A percentile compares a stretch with the other conserved stretches of the same genome.
These are phyloP conservation scores for Knoxdaviesia proteae DNA, from an alignment of 2,329 filamentous ascomycete species.

Conservation along the genomic window DNA sequence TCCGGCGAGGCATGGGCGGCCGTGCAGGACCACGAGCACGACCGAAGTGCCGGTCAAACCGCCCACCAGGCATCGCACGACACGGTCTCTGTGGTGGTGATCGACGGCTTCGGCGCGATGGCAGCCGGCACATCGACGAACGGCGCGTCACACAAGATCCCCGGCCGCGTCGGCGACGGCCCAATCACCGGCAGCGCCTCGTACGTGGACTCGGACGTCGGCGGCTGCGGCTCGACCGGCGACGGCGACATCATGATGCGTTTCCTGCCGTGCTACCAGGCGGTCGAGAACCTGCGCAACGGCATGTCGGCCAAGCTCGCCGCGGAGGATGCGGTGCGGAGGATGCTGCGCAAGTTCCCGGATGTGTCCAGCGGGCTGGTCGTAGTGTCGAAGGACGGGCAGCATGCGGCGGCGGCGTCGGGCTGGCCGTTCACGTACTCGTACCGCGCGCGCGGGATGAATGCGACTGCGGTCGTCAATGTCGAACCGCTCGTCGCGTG, in stretches of 20 bases:
- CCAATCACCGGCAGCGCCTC: slow-evolving; percentile 32
- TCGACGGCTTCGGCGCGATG: slow-evolving; percentile 22
- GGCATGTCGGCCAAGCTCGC: slow-evolving; percentile 26
- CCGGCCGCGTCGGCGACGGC: slow-evolving; percentile 32
- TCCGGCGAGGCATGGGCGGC: background rate
- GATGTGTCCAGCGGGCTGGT: slow-evolving; percentile 25
- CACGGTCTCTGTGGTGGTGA: slow-evolving; percentile 30
- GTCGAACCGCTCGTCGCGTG: slow-evolving; percentile 10
- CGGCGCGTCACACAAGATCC: slow-evolving; percentile 30
- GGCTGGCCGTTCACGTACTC: slow-evolving; percentile 35
- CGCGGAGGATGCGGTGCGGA: slow-evolving; percentile 25
- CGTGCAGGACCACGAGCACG: background rate
- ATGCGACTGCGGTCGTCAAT: slow-evolving; percentile 20
- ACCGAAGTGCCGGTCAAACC: slow-evolving; percentile 3
- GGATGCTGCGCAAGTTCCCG: slow-evolving; percentile 27
- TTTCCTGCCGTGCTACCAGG: slow-evolving; percentile 35
- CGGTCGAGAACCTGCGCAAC: slow-evolving; percentile 27
- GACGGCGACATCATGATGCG: slow-evolving; percentile 37
- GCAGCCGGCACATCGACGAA: slow-evolving; percentile 35
- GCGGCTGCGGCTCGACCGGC: slow-evolving; percentile 33
- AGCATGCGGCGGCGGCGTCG: slow-evolving; percentile 27
- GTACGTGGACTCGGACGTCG: slow-evolving; percentile 31
- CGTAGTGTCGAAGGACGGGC: slow-evolving; percentile 25
- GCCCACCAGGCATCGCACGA: slow-evolving; percentile 20
- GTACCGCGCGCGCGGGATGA: slow-evolving; percentile 25